Conservation (phyloP, 208 protist genomes). For the Strigomonas culicis region DNA sequence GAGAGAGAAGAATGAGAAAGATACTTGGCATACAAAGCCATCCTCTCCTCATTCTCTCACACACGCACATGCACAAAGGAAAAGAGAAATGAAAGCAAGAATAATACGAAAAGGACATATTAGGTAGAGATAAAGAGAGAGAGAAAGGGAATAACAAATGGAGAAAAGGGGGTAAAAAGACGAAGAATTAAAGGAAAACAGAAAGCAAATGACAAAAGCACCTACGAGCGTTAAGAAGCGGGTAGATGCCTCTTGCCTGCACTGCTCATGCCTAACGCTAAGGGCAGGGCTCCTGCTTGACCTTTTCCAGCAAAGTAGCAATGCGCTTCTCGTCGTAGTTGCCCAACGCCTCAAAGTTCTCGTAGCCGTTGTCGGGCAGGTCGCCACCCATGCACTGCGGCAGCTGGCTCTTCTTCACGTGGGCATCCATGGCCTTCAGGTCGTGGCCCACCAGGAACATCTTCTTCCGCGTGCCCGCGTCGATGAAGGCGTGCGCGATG, state of each 20-base stretch:
- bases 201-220: neutral
- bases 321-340: neutral
- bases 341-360: neutral
- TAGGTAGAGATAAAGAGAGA: slow-evolving; percentile 2
- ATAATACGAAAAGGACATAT: slow-evolving; percentile 4
- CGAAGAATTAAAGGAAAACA: neutral
- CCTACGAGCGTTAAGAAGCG: too few relatives aligned
- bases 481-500: slow-evolving; percentile 31
- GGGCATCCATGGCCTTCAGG: slow-evolving; percentile 29
- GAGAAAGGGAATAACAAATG: neutral
- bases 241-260: too few relatives aligned
- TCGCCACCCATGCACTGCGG: slow-evolving; percentile 15
- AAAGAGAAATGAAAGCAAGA: slow-evolving; percentile 7
- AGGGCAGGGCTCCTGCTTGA: neutral
- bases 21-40: neutral
- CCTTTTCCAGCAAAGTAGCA: neutral
- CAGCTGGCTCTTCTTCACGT: slow-evolving; percentile 27
- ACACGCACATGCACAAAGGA: slow-evolving; percentile 4
- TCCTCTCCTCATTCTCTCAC: neutral
- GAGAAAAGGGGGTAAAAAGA: neutral
- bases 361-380: neutral
- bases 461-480: slow-evolving; percentile 32
- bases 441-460: slow-evolving; percentile 29
- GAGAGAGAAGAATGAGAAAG: slow-evolving; percentile 3
- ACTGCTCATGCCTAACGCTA: neutral